Base-by-base conservation (phyloP, 768 basidiomycete genomes). In the Pleurotus salmoneostramineus region DNA sequence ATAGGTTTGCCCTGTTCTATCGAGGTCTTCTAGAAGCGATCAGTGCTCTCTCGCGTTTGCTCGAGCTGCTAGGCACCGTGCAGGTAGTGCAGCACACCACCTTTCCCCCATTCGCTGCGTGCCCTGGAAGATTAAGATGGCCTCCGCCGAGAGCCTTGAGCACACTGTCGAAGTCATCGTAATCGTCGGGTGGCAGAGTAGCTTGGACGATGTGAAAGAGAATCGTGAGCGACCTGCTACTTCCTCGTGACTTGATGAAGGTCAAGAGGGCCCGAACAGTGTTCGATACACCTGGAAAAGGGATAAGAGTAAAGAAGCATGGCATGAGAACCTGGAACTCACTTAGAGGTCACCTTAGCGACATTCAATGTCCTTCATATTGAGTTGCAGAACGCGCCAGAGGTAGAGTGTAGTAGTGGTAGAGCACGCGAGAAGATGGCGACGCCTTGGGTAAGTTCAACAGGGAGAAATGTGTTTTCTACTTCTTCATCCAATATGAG, bases 151-250 rank as follows among this genome's bases (percentile, higher is more conserved):
- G 74, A 8, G 87, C 81, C 5, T 80, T 67, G 14, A 90, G 87
- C 50, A 92, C 73, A 66, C 88, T 89, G 64, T 84, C 84, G 46
- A 93, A 72, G 27, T 92, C 91, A 52, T 93, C 93, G 65, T 94
- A 92, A 2, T 91, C 92, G 50, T 88, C 85, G 2, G 91, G 77
- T 75, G 1, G 84, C 84, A 35, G 92, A 66, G 4, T 69, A 74
- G 60, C 75, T 75, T 7, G 79, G 77, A 57, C 77, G 81, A 68
- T 93, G 89, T 0, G 79, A 77, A 21, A 93, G 76, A 2, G 90
- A 91, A 66, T 94, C 91, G 49, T 89, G 83, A 37, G 93, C 73
- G 56, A 93, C 77, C 54, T 27, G 50, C 73, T 73, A 17, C 77
- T 77, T 59, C 21, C 21, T 27, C 21, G 21, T 27, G 21, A 27